Percentiles rank a stretch among this genome's conserved stretches.
Conservation (phyloP, 75 land plant species). For the Sequoia sempervirens region DNA sequence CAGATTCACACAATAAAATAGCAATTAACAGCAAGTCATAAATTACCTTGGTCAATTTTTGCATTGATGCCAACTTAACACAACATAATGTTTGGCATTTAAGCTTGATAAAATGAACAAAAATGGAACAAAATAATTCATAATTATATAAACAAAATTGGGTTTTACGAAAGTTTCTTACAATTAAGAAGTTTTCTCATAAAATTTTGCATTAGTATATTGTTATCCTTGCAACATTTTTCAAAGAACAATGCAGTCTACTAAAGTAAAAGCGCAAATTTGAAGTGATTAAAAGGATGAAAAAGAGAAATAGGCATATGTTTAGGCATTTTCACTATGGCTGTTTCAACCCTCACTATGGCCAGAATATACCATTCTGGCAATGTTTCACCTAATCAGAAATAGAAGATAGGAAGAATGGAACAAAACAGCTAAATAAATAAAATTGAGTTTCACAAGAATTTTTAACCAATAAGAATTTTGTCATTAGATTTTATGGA, state of each 20-base stretch:
- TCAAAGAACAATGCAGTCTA: not conserved
- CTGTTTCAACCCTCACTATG: not conserved
- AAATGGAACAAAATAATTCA: not conserved
- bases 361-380: not conserved
- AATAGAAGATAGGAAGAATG: too few species aligned
- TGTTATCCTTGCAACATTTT: not conserved
- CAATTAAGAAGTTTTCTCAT: not conserved
- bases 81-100: not conserved
- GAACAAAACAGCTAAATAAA: not conserved
- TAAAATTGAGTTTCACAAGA: not conserved
- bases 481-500: not conserved
- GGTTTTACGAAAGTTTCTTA: not conserved
- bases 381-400: too few species aligned
- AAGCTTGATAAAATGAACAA: not conserved
- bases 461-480: not conserved
- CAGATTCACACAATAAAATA: not conserved
- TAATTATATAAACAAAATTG: not conserved
- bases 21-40: constrained; percentile 5
- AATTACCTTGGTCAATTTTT: not conserved
- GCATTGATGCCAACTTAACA: not conserved
- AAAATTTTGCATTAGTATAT: not conserved
- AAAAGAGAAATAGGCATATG: not conserved
- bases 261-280: not conserved
- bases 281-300: not conserved
- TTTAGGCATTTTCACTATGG: not conserved